phyloP scores from a whole-genome alignment of 2,329 filamentous ascomycete species.

The Macrophomina tecta region DNA sequence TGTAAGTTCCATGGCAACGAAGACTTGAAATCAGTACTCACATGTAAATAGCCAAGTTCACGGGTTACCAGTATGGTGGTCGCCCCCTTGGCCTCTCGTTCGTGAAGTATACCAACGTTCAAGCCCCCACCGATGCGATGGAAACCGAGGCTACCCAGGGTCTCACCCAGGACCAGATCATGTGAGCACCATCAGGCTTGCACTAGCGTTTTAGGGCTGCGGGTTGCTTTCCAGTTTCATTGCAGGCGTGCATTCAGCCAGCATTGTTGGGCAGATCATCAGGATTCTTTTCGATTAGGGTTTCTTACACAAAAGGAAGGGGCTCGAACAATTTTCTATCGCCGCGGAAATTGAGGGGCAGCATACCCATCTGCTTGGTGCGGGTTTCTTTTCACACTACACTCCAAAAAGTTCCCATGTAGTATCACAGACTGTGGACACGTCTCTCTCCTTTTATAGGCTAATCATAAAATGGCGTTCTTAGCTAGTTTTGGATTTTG shows the following conservation, averaged over 20 bases:
- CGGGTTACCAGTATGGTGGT: slow-evolving; percentile 95
- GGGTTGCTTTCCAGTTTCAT: slow-evolving; percentile 23
- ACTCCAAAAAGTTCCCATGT: slow-evolving; percentile 21
- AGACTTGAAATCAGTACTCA: slow-evolving; percentile 33
- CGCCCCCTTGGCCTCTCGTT: slow-evolving; percentile 91
- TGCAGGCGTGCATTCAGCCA: slow-evolving; percentile 23
- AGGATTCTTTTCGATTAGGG: slow-evolving; percentile 22
- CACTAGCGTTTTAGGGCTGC: slow-evolving; percentile 13
- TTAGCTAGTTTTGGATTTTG: background rate
- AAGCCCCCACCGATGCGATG: slow-evolving; percentile 70
- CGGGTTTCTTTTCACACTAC: background rate
- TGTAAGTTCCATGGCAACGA: slow-evolving; percentile 49
- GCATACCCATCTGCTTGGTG: slow-evolving; percentile 26
- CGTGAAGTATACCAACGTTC: slow-evolving; percentile 85
- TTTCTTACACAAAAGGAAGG: slow-evolving; percentile 13
- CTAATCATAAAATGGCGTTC: slow-evolving; percentile 25
- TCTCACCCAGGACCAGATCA: slow-evolving; percentile 97
- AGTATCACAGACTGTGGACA: slow-evolving; percentile 25
- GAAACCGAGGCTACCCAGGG: slow-evolving; percentile 73
- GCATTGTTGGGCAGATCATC: slow-evolving; percentile 23
- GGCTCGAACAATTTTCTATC: slow-evolving; percentile 8
- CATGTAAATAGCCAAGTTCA: slow-evolving; percentile 76
- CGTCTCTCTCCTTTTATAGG: slow-evolving; percentile 18
- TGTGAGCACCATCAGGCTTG: slow-evolving; percentile 62
- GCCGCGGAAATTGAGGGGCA: slow-evolving; percentile 24